phyloP scores from a whole-genome alignment of 2,329 filamentous ascomycete species.

The Aquanectria penicillioides region DNA sequence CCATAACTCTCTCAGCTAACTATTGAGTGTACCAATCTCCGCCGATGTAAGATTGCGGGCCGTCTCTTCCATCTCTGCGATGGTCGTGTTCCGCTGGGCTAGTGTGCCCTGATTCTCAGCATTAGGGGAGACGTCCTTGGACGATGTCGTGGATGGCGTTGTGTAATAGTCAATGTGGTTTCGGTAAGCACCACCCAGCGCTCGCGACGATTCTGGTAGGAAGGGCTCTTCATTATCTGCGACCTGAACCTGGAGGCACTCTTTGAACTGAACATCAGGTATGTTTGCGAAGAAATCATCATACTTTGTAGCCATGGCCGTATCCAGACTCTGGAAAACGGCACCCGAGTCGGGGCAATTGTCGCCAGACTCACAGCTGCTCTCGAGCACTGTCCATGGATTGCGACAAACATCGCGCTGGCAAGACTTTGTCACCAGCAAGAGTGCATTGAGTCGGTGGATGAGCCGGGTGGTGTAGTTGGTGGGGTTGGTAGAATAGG shows the following conservation, averaged over 20 bases:
- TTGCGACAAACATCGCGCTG: slow-evolving; percentile 59
- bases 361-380: slow-evolving; percentile 1
- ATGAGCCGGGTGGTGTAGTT: slow-evolving; percentile 43
- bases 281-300: slow-evolving; percentile 20
- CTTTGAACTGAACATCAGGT: slow-evolving; percentile 17
- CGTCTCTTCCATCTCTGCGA: slow-evolving; percentile 6
- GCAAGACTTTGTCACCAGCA: slow-evolving; percentile 69
- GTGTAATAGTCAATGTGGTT: slow-evolving; percentile 11
- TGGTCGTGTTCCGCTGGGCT: slow-evolving; percentile 9
- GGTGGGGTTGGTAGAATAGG: background rate
- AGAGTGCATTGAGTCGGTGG: slow-evolving; percentile 64
- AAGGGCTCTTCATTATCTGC: slow-evolving; percentile 19
- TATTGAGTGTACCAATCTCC: slow-evolving; percentile 10
- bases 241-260: slow-evolving; percentile 22
- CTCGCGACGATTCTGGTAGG: slow-evolving; percentile 1
- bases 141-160: background rate
- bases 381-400: slow-evolving; percentile 58
- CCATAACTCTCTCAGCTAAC: too few relatives aligned
- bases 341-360: slow-evolving; percentile 2
- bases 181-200: slow-evolving; percentile 3
- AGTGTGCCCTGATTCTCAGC: background rate
- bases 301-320: slow-evolving; percentile 14
- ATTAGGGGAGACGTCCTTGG: background rate
- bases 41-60: slow-evolving; percentile 3
- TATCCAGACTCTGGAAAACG: slow-evolving; percentile 1